Conservation (phyloP, 1,284 basidiomycete species). For the Ustilago xerochloae region DNA sequence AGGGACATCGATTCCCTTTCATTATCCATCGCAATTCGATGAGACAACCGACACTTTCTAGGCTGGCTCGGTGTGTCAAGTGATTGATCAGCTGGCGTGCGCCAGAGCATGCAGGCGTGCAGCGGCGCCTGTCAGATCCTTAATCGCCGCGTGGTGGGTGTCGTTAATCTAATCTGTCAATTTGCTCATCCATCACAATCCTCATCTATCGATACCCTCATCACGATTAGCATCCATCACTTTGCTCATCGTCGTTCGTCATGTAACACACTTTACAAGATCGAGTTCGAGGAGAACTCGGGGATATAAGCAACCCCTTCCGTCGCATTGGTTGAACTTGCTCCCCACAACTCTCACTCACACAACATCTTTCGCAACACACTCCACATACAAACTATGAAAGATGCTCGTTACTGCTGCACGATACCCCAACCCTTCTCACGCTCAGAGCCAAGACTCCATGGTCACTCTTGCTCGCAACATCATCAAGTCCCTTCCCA, state of each 20-base stretch:
- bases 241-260: not conserved
- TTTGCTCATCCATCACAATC: not conserved
- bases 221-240: slow-evolving; percentile 2
- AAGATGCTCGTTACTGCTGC: slow-evolving; percentile 1
- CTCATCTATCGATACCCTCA: slow-evolving; percentile 8
- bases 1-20: slow-evolving; percentile 1
- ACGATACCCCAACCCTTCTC: slow-evolving; percentile 13
- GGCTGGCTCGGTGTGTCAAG: slow-evolving; percentile 10
- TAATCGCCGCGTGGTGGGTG: no score
- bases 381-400: not conserved
- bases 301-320: slow-evolving; percentile 8
- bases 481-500: slow-evolving; percentile 8
- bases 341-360: no score
- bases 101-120: slow-evolving; percentile 10
- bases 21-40: not conserved
- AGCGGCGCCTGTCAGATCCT: not conserved
- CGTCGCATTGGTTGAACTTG: no score
- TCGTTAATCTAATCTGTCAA: slow-evolving; percentile 2
- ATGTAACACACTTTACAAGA: not conserved
- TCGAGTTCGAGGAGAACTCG: not conserved
- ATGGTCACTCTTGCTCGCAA: slow-evolving; percentile 6
- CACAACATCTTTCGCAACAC: not conserved
- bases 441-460: slow-evolving; percentile 2
- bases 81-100: not conserved
- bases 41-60: not conserved